Percentiles rank a stretch among this genome's conserved stretches.
phyloP scores from a whole-genome alignment of 176 grass and related monocot species.

The Lolium rigidum region DNA sequence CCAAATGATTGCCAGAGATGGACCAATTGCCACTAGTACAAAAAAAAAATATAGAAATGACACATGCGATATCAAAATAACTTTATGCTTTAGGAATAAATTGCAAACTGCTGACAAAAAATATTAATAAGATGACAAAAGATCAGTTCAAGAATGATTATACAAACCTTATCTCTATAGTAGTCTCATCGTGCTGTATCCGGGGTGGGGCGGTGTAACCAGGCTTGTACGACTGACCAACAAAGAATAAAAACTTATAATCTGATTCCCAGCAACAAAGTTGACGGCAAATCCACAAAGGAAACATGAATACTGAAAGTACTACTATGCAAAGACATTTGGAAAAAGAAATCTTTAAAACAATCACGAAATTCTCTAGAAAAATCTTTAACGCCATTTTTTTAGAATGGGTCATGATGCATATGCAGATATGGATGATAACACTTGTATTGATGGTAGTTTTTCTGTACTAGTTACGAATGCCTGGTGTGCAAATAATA shows the following conservation, averaged over 20 bases:
- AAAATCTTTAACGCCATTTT: conserved; percentile 4
- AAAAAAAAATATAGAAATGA: background rate
- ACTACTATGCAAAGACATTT: background rate
- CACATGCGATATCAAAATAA: conserved; percentile 26
- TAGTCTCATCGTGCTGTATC: conserved; percentile 72
- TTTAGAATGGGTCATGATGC: background rate
- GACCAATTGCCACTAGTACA: conserved; percentile 79
- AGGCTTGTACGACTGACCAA: conserved; percentile 80
- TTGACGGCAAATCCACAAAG: conserved; percentile 36
- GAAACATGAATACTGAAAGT: conserved; percentile 16
- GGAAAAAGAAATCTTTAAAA: too few relatives aligned
- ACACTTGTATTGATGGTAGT: background rate
- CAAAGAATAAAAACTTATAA: conserved; percentile 48
- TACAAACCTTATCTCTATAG: conserved; percentile 82
- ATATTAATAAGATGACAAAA: conserved; percentile 13
- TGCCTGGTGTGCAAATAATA: background rate
- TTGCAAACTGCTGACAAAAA: conserved; percentile 22
- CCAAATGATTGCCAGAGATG: conserved; percentile 70
- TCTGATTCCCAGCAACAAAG: conserved; percentile 39
- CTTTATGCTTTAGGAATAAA: conserved; percentile 18
- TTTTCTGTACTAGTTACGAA: background rate
- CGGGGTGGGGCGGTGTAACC: conserved; percentile 75
- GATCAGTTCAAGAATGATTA: conserved; percentile 25
- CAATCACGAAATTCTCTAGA: background rate
- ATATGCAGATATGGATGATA: background rate